Conservation (phyloP, 1,284 basidiomycete species). For the Austroboletus niveus region DNA sequence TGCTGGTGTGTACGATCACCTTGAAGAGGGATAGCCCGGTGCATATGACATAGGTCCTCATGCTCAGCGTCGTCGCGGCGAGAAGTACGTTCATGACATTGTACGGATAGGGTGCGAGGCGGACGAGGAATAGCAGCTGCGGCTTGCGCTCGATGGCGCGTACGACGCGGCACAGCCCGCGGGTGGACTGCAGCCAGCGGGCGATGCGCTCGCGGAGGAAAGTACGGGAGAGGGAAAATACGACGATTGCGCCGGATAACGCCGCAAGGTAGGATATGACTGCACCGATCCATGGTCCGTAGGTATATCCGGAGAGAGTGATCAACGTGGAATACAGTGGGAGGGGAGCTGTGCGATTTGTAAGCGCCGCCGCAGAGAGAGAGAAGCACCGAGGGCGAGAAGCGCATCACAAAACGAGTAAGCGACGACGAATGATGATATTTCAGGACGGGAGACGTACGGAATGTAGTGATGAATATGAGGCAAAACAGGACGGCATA, state of each 20-base stretch:
- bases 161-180: conserved; percentile 71
- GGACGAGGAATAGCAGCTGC: conserved; percentile 81
- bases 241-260: conserved; percentile 73
- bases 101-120: conserved; percentile 81
- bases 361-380: conserved; percentile 15
- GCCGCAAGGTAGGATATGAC: conserved; percentile 85
- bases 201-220: conserved; percentile 70
- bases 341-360: conserved; percentile 57
- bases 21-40: conserved; percentile 84
- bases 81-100: conserved; percentile 90
- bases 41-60: conserved; percentile 76
- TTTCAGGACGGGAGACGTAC: conserved; percentile 47
- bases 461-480: conserved; percentile 81
- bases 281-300: conserved; percentile 76
- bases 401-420: conserved; percentile 6
- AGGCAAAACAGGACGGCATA: conserved; percentile 71
- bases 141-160: conserved; percentile 86
- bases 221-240: conserved; percentile 73
- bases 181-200: conserved; percentile 65
- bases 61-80: conserved; percentile 80
- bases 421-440: conserved; percentile 1
- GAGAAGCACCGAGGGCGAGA: conserved; percentile 12
- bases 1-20: conserved; percentile 80
- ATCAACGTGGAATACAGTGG: conserved; percentile 88
- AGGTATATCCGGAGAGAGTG: conserved; percentile 84